Percentiles rank a stretch among this genome's conserved stretches.
phyloP scores from a whole-genome alignment of 495 filamentous ascomycete genomes.

The Copromyces sp. region DNA sequence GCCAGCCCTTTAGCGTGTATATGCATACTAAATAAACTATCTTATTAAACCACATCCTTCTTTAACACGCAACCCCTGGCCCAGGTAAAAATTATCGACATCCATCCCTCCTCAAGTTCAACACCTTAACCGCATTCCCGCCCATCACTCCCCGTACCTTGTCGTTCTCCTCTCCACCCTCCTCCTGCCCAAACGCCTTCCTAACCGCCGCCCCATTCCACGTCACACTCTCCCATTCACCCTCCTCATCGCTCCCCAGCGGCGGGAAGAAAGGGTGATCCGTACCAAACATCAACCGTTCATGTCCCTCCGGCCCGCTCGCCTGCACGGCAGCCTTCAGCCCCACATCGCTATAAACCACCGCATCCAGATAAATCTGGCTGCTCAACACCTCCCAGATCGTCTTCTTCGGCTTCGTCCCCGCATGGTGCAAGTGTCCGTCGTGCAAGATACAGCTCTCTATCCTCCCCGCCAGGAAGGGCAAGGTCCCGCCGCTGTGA shows the following conservation, averaged over 20 bases:
- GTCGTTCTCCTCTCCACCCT: constrained; percentile 26
- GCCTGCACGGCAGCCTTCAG: constrained; percentile 62
- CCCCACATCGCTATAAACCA: constrained; percentile 67
- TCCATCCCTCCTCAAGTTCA: constrained; percentile 33
- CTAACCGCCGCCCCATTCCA: constrained; percentile 66
- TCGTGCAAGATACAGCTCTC: constrained; percentile 86
- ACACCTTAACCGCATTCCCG: constrained; percentile 56
- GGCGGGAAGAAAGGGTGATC: constrained; percentile 97
- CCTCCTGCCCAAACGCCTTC: constrained; percentile 37
- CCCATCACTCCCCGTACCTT: constrained; percentile 49
- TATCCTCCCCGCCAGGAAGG: constrained; percentile 80
- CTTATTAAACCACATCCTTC: not conserved
- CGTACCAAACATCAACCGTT: constrained; percentile 74
- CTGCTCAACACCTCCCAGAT: constrained; percentile 73
- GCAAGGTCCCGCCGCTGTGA: constrained; percentile 81
- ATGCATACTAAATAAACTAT: not conserved
- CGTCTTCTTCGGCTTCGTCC: constrained; percentile 32
- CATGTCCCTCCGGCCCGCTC: constrained; percentile 50
- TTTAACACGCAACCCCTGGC: not conserved
- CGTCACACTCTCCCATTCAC: constrained; percentile 73
- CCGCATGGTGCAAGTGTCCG: constrained; percentile 44
- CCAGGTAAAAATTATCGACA: not conserved
- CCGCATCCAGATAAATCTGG: constrained; percentile 89
- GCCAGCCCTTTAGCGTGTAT: not conserved
- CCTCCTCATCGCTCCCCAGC: constrained; percentile 44